Conservation (phyloP, 2,329 filamentous ascomycete genomes). For the Huntiella bhutanensis region DNA sequence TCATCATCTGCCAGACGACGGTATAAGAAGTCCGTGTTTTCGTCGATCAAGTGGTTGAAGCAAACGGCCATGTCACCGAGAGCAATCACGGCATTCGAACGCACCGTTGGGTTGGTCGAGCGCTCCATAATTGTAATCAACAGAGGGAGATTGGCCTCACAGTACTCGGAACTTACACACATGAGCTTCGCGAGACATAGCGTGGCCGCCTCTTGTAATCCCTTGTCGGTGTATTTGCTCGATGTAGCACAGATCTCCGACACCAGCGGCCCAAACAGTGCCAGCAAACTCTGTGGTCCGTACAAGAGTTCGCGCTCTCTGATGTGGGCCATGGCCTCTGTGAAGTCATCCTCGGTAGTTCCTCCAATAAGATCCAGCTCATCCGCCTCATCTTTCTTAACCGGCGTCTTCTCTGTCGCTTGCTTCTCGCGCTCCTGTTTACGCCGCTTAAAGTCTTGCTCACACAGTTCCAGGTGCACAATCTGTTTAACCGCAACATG, state of each 20-base stretch:
- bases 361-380: conserved; percentile 93
- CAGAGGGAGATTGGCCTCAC: conserved; percentile 76
- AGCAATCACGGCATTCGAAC: conserved; percentile 91
- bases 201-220: conserved; percentile 81
- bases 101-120: conserved; percentile 76
- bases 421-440: conserved; percentile 77
- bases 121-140: conserved; percentile 97
- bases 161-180: conserved; percentile 95
- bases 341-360: conserved; percentile 86
- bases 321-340: conserved; percentile 68
- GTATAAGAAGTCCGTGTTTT: conserved; percentile 97
- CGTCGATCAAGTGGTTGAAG: conserved; percentile 98
- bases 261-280: conserved; percentile 78
- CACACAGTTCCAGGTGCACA: conserved; percentile 91
- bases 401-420: conserved; percentile 23
- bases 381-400: conserved; percentile 47
- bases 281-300: conserved; percentile 65
- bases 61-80: conserved; percentile 98
- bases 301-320: conserved; percentile 69
- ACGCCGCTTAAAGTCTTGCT: conserved; percentile 90
- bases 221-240: conserved; percentile 74
- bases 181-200: conserved; percentile 94
- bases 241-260: conserved; percentile 91
- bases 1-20: conserved; percentile 78
- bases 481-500: conserved; percentile 98